Evolutionary conservation across 2,329 filamentous ascomycete genomes (phyloP), one percentile per base, ranked within the genome.

Genomic region (Clarireedia monteithiana): DNA sequence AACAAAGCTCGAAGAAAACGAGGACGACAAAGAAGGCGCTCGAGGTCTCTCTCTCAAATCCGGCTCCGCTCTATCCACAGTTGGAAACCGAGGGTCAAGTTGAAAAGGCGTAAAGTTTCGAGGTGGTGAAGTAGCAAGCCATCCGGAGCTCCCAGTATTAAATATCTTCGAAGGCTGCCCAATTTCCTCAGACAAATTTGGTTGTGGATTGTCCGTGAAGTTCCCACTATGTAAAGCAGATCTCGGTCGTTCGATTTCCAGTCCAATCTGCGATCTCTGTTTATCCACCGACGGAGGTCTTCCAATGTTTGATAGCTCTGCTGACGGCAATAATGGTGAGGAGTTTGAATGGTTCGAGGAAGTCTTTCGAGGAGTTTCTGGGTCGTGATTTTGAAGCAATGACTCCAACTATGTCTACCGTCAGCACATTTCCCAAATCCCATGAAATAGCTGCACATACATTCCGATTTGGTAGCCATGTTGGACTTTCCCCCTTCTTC

Each of bases 191-290:
- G 57, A 48, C 30, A 56, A 53, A 27, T 48, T 51, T 5, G 50
- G 27, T 15, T 55, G 55, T 17, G 58, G 59, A 20, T 63, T 63
- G 58, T 65, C 70, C 2, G 82, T 85, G 57, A 88, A 88, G 66
- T 86, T 80, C 4, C 84, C 84, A 59, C 80, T 83, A 62, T 88
- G 84, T 10, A 87, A 73, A 47, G 84, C 84, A 34, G 92, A 97
- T 54, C 88, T 79, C 48, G 92, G 92, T 52, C 91, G 81, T 69
- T 91, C 86, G 60, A 95, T 92, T 60, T 83, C 80, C 60, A 81
- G 67, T 5, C 83, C 80, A 57, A 81, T 76, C 58, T 75, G 74
- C 47, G 80, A 63, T 59, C 75, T 74, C 57, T 73, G 70, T 42
- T 76, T 72, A 47, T 71, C 68, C 17, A 70, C 66, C 15, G 65